Conservation (phyloP, 2,329 filamentous ascomycete species). For the Verticillium longisporum region DNA sequence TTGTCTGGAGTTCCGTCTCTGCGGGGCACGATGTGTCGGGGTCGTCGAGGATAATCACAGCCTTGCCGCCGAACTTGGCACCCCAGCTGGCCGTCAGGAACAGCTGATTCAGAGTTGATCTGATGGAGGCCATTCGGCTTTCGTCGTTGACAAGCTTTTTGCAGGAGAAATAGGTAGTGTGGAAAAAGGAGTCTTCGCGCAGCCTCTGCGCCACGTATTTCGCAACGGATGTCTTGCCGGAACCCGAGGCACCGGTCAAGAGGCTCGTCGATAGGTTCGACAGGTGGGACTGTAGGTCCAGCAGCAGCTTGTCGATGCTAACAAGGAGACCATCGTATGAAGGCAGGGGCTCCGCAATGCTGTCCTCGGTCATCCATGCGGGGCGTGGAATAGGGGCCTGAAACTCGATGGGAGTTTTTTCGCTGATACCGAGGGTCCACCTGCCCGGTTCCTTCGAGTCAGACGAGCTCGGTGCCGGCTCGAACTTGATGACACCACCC, state of each 20-base stretch:
- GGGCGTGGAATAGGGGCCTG: slow-evolving; percentile 67
- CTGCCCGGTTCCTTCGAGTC: slow-evolving; percentile 9
- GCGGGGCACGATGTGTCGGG: slow-evolving; percentile 87
- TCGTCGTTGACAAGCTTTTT: slow-evolving; percentile 86
- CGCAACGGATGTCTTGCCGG: slow-evolving; percentile 80
- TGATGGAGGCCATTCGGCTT: slow-evolving; percentile 80
- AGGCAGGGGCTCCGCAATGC: slow-evolving; percentile 47
- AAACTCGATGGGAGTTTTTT: slow-evolving; percentile 66
- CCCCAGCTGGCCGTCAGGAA: slow-evolving; percentile 93
- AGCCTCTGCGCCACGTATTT: slow-evolving; percentile 70
- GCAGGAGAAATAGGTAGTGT: slow-evolving; percentile 81
- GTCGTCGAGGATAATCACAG: slow-evolving; percentile 85
- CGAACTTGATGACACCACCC: slow-evolving; percentile 77
- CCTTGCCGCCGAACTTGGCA: slow-evolving; percentile 73
- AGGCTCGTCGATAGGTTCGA: slow-evolving; percentile 84
- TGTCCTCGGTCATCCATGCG: slow-evolving; percentile 39
- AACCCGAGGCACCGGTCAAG: slow-evolving; percentile 79
- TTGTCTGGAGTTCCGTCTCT: slow-evolving; percentile 90
- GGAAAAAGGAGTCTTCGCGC: slow-evolving; percentile 66
- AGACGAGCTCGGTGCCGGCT: slow-evolving; percentile 37
- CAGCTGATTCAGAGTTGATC: slow-evolving; percentile 74
- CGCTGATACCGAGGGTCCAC: slow-evolving; percentile 76
- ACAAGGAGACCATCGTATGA: slow-evolving; percentile 59
- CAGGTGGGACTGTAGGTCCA: slow-evolving; percentile 67
- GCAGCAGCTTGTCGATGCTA: slow-evolving; percentile 73